Evolutionary conservation across 306 rosid species (phyloP), one percentile per base, ranked within the genome.

Genomic region (Vicia villosa): DNA sequence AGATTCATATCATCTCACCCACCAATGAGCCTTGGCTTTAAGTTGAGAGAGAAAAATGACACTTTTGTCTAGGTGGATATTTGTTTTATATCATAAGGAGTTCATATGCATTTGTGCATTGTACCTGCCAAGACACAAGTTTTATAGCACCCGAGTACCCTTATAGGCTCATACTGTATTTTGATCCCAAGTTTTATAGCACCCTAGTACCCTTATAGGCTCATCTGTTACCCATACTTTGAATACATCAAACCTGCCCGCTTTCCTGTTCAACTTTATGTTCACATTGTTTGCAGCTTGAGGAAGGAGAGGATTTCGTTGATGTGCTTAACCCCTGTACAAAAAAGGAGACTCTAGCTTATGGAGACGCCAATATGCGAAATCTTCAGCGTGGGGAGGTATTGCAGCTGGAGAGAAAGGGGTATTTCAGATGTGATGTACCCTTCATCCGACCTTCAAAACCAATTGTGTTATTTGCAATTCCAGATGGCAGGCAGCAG

Each of bases 371-470:
- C 43, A 89, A 94, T 81, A 80, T 94, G 86, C 81, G 96, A 63
- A 91, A 81, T 74, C 72, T 94, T 38, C 74, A 88, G 83, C 79
- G 78, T 15, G 96, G 97, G 21, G 96, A 94, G 5, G 1, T 87
- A 56, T 74, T 94, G 89, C 99, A 91, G 84, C 87, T 91, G 65
- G 99, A 94, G 87, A 81, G 99, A 78, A 91, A 91, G 70, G 96
- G 97, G n/a, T 94, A 91, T 64, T 91, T 87, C 84, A 84, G 86
- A 81, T 88, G 99, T 49, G 99, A 94, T 77, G 91, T 63, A 55
- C 95, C 97, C 41, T 87, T 83, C 69, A 3, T 87, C 43, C 79
- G 88, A 42, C 77, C 89, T 20, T 85, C 94, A 57, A 87, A 85
- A 72, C 95, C 96, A 12, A 68, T 90, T 0, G 94, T 88, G 66